phyloP scores from a whole-genome alignment of 768 basidiomycete species.

The Xanthoconium purpureum region DNA sequence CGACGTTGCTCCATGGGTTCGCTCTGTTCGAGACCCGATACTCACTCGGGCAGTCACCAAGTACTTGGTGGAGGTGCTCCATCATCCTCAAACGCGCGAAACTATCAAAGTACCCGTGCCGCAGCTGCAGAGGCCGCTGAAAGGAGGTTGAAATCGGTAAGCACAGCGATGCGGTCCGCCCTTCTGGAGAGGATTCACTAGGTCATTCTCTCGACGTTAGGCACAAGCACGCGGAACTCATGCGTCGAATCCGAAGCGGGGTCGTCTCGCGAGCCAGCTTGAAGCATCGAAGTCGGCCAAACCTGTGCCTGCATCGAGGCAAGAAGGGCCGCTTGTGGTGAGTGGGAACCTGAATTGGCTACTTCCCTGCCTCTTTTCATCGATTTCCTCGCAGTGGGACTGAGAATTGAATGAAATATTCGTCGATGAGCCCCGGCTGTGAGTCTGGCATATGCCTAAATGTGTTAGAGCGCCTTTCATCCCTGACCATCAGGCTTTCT shows the following conservation, averaged over 20 bases:
- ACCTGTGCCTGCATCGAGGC: slow-evolving; percentile 37
- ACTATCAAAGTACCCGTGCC: slow-evolving; percentile 38
- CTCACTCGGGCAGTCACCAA: slow-evolving; percentile 45
- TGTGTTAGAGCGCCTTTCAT: slow-evolving; percentile 20
- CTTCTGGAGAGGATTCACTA: slow-evolving; percentile 26
- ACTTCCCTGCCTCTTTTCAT: slow-evolving; percentile 27
- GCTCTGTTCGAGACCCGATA: slow-evolving; percentile 50
- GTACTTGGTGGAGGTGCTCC: slow-evolving; percentile 42
- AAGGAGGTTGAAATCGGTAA: slow-evolving; percentile 53
- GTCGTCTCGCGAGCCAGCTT: slow-evolving; percentile 42
- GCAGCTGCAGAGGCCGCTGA: slow-evolving; percentile 66
- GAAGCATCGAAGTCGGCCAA: slow-evolving; percentile 38
- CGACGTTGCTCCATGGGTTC: slow-evolving; percentile 45
- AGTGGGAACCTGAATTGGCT: slow-evolving; percentile 27
- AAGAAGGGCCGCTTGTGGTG: slow-evolving; percentile 45
- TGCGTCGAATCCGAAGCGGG: slow-evolving; percentile 44
- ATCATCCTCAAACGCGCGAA: slow-evolving; percentile 21
- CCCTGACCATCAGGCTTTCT: slow-evolving; percentile 34
- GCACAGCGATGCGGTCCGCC: slow-evolving; percentile 21
- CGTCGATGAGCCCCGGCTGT: slow-evolving; percentile 20
- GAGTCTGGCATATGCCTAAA: slow-evolving; percentile 24
- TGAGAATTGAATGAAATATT: slow-evolving; percentile 26
- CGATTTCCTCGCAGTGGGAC: slow-evolving; percentile 40
- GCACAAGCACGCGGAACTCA: slow-evolving; percentile 42
- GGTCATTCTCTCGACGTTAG: slow-evolving; percentile 24